Percentiles rank a stretch among this genome's conserved stretches.
These are phyloP conservation scores for Cinchona pubescens DNA, from an alignment of 257 asterid species.

Conservation along the genomic window DNA sequence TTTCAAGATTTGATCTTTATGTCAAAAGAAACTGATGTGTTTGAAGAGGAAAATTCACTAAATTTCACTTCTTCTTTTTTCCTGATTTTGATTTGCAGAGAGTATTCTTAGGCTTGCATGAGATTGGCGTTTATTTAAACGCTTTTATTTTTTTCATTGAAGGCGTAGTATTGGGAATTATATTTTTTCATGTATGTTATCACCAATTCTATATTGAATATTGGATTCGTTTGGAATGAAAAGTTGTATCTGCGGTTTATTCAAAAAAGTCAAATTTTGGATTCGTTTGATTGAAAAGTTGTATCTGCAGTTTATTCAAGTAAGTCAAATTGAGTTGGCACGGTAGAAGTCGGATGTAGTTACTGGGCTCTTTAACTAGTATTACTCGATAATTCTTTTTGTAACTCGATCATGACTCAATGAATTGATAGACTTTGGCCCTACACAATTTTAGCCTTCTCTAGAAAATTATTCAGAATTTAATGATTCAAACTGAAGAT, in stretches of 20 bases:
- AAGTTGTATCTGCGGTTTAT: background rate
- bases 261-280: background rate
- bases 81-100: background rate
- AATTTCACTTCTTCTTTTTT: background rate
- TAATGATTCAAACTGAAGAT: background rate
- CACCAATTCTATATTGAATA: background rate
- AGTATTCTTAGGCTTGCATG: background rate
- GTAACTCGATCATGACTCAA: background rate
- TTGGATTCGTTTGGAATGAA: background rate
- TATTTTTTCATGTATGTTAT: background rate
- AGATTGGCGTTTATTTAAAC: background rate
- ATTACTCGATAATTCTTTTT: background rate
- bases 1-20: slow-evolving; percentile 1
- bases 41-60: background rate
- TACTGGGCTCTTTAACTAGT: background rate
- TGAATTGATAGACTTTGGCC: background rate
- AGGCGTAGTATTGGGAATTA: background rate
- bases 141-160: background rate
- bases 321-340: background rate
- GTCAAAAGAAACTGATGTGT: background rate
- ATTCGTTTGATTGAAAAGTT: background rate
- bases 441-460: background rate
- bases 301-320: background rate
- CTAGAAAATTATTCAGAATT: background rate
- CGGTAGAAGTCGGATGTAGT: background rate